These are phyloP conservation scores for Pseudocercospora fijiensis DNA, from an alignment of 2,329 filamentous ascomycete genomes.

Conservation along the genomic window DNA sequence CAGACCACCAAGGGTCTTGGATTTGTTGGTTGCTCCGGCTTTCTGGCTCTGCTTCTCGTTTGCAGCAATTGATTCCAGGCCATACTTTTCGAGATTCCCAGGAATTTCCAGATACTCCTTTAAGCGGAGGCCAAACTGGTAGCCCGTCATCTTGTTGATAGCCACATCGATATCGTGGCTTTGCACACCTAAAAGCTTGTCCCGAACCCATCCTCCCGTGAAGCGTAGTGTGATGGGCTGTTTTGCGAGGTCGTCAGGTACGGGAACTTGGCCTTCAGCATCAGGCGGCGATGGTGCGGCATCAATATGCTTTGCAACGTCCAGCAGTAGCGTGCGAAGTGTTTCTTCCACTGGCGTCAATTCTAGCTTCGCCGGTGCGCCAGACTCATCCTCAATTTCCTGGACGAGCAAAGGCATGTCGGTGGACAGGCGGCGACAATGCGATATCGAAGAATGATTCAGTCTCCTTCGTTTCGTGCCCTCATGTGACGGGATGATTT, in stretches of 20 bases:
- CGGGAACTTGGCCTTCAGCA: slow-evolving; percentile 33
- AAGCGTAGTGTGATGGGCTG: slow-evolving; percentile 64
- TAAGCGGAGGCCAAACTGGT: slow-evolving; percentile 68
- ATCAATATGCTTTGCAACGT: slow-evolving; percentile 73
- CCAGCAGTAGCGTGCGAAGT: slow-evolving; percentile 73
- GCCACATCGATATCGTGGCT: slow-evolving; percentile 83
- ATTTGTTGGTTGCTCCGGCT: slow-evolving; percentile 44
- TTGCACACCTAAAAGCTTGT: slow-evolving; percentile 70
- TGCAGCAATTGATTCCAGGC: slow-evolving; percentile 43
- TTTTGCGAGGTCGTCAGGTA: slow-evolving; percentile 48
- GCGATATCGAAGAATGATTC: slow-evolving; percentile 14
- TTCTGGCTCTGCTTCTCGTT: slow-evolving; percentile 43
- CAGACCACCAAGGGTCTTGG: slow-evolving; percentile 67
- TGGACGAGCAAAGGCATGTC: slow-evolving; percentile 37
- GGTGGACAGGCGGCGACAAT: slow-evolving; percentile 21
- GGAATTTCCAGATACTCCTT: slow-evolving; percentile 65
- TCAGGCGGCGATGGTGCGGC: slow-evolving; percentile 34
- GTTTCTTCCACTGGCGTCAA: slow-evolving; percentile 71
- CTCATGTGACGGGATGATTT: slow-evolving; percentile 30
- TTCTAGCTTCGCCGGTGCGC: slow-evolving; percentile 40
- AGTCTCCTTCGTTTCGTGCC: slow-evolving; percentile 34
- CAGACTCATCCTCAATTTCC: slow-evolving; percentile 33
- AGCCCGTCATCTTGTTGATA: slow-evolving; percentile 82
- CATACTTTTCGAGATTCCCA: slow-evolving; percentile 62
- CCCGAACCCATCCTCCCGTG: slow-evolving; percentile 84